These are phyloP conservation scores for Ogataea naganishii DNA, from an alignment of 805 yeast species.

Conservation along the genomic window DNA sequence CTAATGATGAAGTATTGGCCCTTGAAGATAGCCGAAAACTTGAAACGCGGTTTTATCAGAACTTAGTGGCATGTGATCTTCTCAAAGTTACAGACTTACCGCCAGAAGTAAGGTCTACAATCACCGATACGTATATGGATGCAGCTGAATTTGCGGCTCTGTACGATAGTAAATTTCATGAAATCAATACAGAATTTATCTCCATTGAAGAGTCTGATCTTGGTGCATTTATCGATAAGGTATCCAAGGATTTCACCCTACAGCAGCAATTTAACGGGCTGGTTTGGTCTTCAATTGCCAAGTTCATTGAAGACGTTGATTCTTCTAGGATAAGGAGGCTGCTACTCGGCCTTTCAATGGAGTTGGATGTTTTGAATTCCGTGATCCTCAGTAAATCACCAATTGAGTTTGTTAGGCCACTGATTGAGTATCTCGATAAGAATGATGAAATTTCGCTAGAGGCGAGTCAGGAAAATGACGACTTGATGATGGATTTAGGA, in stretches of 20 bases:
- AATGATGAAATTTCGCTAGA: constrained; percentile 17
- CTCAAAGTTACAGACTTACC: constrained; percentile 11
- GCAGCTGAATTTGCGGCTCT: constrained; percentile 7
- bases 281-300: constrained; percentile 21
- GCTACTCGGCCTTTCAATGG: constrained; percentile 39
- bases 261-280: constrained; percentile 34
- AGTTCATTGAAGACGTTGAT: constrained; percentile 32
- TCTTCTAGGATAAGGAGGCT: constrained; percentile 38
- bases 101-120: too few species aligned
- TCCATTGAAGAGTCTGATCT: constrained; percentile 46
- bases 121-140: constrained; percentile 1
- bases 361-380: constrained; percentile 31
- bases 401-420: constrained; percentile 28
- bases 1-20: constrained; percentile 3
- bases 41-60: constrained; percentile 11
- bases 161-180: constrained; percentile 19
- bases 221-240: constrained; percentile 36
- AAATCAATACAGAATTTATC: constrained; percentile 38
- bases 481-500: constrained; percentile 18
- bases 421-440: constrained; percentile 44
- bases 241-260: constrained; percentile 37
- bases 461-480: constrained; percentile 16
- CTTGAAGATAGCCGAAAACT: background rate
- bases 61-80: constrained; percentile 14
- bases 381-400: constrained; percentile 40